Percentiles rank a stretch among this genome's conserved stretches.
Conservation (phyloP, 163 green algal genomes). For the Smithsoniella earleae region DNA sequence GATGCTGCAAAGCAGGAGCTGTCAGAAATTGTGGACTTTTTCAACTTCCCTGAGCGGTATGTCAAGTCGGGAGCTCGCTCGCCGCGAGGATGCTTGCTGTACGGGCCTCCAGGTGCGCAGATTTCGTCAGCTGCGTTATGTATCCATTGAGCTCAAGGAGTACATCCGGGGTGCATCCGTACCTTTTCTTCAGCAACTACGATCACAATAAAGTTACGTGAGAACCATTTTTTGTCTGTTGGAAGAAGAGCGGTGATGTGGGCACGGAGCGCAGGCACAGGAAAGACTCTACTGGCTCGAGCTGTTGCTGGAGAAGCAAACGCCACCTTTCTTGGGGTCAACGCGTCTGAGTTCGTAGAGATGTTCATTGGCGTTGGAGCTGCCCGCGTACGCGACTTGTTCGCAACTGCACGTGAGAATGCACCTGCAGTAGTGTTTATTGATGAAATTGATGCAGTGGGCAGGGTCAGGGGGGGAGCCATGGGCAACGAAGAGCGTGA, state of each 20-base stretch:
- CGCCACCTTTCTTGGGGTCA: constrained; percentile 85
- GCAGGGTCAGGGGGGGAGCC: constrained; percentile 59
- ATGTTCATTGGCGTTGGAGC: constrained; percentile 90
- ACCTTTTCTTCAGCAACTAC: no score
- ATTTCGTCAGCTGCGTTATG: no score
- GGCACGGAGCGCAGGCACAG: constrained; percentile 40
- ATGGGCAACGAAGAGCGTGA: constrained; percentile 90
- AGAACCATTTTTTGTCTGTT: no score
- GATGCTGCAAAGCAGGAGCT: constrained; percentile 79
- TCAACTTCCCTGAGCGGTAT: constrained; percentile 77
- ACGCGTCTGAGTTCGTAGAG: constrained; percentile 96
- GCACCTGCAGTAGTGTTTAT: constrained; percentile 73
- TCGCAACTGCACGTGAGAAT: constrained; percentile 36
- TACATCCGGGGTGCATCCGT: no score
- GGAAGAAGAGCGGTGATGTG: no score
- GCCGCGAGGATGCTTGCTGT: constrained; percentile 45
- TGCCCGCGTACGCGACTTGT: constrained; percentile 74
- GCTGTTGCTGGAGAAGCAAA: constrained; percentile 82
- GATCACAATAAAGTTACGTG: no score
- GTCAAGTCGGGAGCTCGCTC: constrained; percentile 59
- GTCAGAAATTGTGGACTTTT: constrained; percentile 84
- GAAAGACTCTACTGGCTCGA: constrained; percentile 58
- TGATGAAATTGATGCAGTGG: constrained; percentile 88
- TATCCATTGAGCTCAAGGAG: no score
- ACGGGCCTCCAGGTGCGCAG: constrained; percentile 24